These are phyloP conservation scores for Fomitopsis serialis DNA, from an alignment of 768 basidiomycete species.

Conservation along the genomic window DNA sequence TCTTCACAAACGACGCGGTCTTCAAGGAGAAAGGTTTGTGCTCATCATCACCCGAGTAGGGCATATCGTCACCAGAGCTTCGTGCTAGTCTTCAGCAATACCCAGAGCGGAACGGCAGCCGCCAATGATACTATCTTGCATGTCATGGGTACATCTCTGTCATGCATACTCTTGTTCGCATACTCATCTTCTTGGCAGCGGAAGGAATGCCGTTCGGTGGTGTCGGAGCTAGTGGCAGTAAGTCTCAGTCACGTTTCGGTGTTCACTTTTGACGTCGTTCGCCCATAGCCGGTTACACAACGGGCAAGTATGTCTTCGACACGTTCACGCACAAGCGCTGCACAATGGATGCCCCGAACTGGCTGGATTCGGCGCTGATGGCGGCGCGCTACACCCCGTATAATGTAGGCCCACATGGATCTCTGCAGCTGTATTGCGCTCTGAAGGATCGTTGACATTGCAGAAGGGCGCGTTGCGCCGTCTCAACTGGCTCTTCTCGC, in stretches of 20 bases:
- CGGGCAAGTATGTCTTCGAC: slow-evolving; percentile 72
- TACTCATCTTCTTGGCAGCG: slow-evolving; percentile 24
- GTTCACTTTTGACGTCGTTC: neutral
- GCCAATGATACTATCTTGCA: slow-evolving; percentile 40
- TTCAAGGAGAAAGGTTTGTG: slow-evolving; percentile 59
- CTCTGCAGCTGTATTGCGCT: too few species aligned
- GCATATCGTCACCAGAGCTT: too few species aligned
- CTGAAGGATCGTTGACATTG: too few species aligned
- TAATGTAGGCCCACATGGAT: neutral
- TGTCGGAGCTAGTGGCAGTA: slow-evolving; percentile 67
- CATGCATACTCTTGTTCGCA: neutral
- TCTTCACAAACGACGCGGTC: slow-evolving; percentile 59
- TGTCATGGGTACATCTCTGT: slow-evolving; percentile 5
- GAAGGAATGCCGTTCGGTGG: slow-evolving; percentile 74
- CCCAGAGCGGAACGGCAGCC: slow-evolving; percentile 60
- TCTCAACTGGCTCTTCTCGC: too few species aligned
- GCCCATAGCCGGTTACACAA: slow-evolving; percentile 53
- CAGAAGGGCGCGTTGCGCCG: too few species aligned
- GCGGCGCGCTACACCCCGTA: slow-evolving; percentile 1
- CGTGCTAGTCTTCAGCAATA: slow-evolving; percentile 48
- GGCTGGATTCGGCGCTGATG: slow-evolving; percentile 12
- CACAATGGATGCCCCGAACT: slow-evolving; percentile 39
- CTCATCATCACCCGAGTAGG: too few species aligned
- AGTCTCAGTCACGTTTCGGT: slow-evolving; percentile 17
- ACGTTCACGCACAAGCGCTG: slow-evolving; percentile 71